Base-by-base conservation (phyloP, 257 asterid genomes). In the Euphrasia confusa region DNA sequence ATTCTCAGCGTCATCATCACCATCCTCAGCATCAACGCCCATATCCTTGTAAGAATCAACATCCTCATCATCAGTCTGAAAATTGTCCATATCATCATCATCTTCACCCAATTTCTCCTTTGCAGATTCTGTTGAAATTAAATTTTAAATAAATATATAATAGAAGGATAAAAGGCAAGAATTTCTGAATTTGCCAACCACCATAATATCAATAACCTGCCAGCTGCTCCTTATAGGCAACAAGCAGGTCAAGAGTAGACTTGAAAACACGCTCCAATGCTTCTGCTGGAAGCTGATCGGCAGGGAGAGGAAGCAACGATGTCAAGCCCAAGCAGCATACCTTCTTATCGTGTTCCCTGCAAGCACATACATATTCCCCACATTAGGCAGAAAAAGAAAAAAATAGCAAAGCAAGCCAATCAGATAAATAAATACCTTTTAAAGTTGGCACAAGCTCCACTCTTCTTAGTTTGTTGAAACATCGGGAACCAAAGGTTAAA, bases 251-350 rank as follows among this genome's bases (percentile, higher is more conserved):
- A 54, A 93, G 95, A 50, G 82, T 68, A 12, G 90, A 92, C 87
- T 93, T 93, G 73, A 93, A 93, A 58, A 89, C 83, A 71, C 94
- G 97, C 68, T 89, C 96, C 72, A 89, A 68, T 47, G 97, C 97
- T 71, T 87, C 99, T 35, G 73, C 78, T 27, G 97, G 97, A 72
- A 93, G 75, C 84, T 81, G 97, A 67, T 80, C 94, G 47, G 84
- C 88, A 55, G 97, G 92, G 71, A 93, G 96, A 62, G 89, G 94
- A 28, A 93, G 82, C 84, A 93, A 75, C 4, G 99, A 93, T 37
- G 99, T 93, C 77, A 93, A 82, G 52, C 99, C 99, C 81, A 93
- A 76, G 77, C 95, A 87, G 86, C 99, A 89, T 9, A 93, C 90
- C 70, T 93, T 93, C 75, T 93, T 93, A 70, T 93, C 97, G 27